Evolutionary conservation across 169 alveolate species (phyloP).

Genomic region (Plasmodium gonderi): DNA sequence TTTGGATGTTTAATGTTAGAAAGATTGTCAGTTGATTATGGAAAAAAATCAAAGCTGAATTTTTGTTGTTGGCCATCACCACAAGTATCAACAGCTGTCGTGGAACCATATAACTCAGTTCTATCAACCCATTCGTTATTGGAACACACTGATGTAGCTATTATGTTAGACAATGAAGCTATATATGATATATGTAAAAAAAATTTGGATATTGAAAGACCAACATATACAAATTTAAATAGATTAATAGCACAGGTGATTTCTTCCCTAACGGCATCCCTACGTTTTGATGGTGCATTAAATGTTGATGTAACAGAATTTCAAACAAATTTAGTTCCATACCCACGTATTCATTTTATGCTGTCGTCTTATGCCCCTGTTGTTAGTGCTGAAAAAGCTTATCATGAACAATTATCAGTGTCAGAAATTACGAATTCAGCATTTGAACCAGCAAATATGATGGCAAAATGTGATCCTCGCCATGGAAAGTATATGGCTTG

Average conservation of each 20-base stretch:
- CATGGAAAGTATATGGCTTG: slow-evolving; percentile 99
- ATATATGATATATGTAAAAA: slow-evolving; percentile 97
- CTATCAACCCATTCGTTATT: slow-evolving; percentile 97
- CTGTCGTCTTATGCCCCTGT: slow-evolving; percentile 98
- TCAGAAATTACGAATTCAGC: slow-evolving; percentile 98
- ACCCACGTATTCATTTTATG: slow-evolving; percentile 99
- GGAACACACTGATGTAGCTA: slow-evolving; percentile 99
- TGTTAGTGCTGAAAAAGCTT: slow-evolving; percentile 98
- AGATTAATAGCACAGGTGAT: slow-evolving; percentile 96
- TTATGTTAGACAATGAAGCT: slow-evolving; percentile 99
- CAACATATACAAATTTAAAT: slow-evolving; percentile 98
- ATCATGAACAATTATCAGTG: slow-evolving; percentile 98
- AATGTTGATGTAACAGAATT: slow-evolving; percentile 98
- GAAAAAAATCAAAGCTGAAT: slow-evolving; percentile 96
- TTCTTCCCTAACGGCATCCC: slow-evolving; percentile 77
- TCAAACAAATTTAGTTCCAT: slow-evolving; percentile 99
- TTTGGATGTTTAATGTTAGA: slow-evolving; percentile 98
- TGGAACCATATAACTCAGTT: slow-evolving; percentile 99
- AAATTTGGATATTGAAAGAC: slow-evolving; percentile 98
- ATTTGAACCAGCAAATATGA: slow-evolving; percentile 98
- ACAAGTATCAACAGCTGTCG: slow-evolving; percentile 97
- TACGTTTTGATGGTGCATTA: slow-evolving; percentile 98
- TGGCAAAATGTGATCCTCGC: slow-evolving; percentile 99
- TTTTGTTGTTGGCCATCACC: slow-evolving; percentile 99
- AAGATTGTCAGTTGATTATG: slow-evolving; percentile 98